Evolutionary conservation across 2,329 filamentous ascomycete genomes (phyloP).

Genomic region (Fonsecaea multimorphosa): DNA sequence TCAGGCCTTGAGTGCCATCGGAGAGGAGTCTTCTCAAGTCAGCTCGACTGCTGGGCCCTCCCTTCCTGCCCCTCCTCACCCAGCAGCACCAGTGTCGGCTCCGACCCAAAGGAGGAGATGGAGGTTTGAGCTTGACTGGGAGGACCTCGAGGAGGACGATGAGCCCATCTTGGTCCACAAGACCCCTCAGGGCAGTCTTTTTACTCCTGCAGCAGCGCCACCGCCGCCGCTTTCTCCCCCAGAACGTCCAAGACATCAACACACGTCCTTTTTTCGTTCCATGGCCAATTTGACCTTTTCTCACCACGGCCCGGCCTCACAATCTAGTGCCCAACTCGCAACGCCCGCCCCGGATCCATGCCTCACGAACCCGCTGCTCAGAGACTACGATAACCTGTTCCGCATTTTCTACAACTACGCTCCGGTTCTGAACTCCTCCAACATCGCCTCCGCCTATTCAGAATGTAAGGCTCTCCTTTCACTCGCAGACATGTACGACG

Average conservation of each 20-base stretch:
- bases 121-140: constrained; percentile 86
- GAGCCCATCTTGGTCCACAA: constrained; percentile 88
- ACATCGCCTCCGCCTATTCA: constrained; percentile 89
- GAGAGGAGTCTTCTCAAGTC: constrained; percentile 53
- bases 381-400: constrained; percentile 95
- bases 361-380: constrained; percentile 72
- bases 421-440: constrained; percentile 79
- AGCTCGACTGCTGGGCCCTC: constrained; percentile 17
- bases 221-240: constrained; percentile 50
- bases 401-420: constrained; percentile 95
- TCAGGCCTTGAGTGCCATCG: constrained; percentile 61
- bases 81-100: constrained; percentile 32
- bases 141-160: constrained; percentile 68
- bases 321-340: constrained; percentile 59
- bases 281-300: constrained; percentile 75
- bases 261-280: constrained; percentile 78
- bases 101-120: constrained; percentile 67
- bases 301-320: constrained; percentile 50
- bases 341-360: constrained; percentile 64
- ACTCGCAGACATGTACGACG: constrained; percentile 94
- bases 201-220: not conserved
- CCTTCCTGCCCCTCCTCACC: constrained; percentile 14
- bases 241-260: constrained; percentile 67
- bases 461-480: constrained; percentile 90
- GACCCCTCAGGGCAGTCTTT: constrained; percentile 40